These are phyloP conservation scores for Apiosordaria backusii DNA, from an alignment of 495 filamentous ascomycete species.

Conservation along the genomic window DNA sequence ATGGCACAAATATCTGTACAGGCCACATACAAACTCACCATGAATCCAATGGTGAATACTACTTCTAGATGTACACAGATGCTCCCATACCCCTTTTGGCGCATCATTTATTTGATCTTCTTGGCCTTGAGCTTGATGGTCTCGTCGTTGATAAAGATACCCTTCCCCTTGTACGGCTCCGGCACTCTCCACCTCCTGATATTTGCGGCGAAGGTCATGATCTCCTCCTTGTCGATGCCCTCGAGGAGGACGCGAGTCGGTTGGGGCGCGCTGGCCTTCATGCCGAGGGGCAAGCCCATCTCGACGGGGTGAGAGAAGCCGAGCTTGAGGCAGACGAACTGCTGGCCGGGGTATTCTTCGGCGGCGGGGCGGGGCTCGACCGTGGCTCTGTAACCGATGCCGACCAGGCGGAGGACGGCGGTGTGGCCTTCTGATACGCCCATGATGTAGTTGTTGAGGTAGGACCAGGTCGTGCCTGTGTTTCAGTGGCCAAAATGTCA, in stretches of 20 bases:
- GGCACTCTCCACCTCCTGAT: slow-evolving; percentile 85
- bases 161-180: slow-evolving; percentile 99
- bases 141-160: slow-evolving; percentile 95
- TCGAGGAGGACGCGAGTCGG: slow-evolving; percentile 93
- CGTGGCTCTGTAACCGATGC: slow-evolving; percentile 90
- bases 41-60: slow-evolving; percentile 2
- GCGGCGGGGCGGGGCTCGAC: slow-evolving; percentile 76
- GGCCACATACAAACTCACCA: not conserved
- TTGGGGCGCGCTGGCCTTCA: slow-evolving; percentile 84
- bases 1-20: slow-evolving; percentile 18
- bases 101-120: slow-evolving; percentile 84
- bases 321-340: slow-evolving; percentile 87
- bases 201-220: slow-evolving; percentile 85
- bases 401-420: slow-evolving; percentile 87
- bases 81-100: not conserved
- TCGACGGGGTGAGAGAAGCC: slow-evolving; percentile 96
- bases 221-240: slow-evolving; percentile 74
- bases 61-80: slow-evolving; percentile 18
- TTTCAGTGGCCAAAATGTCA: slow-evolving; percentile 21
- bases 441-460: slow-evolving; percentile 82
- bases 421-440: slow-evolving; percentile 96
- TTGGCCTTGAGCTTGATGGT: slow-evolving; percentile 96
- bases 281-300: slow-evolving; percentile 72
- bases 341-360: slow-evolving; percentile 70
- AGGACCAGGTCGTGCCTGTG: slow-evolving; percentile 80